Evolutionary conservation across 768 basidiomycete species (phyloP).

Genomic region (Hypsizygus marmoreus): DNA sequence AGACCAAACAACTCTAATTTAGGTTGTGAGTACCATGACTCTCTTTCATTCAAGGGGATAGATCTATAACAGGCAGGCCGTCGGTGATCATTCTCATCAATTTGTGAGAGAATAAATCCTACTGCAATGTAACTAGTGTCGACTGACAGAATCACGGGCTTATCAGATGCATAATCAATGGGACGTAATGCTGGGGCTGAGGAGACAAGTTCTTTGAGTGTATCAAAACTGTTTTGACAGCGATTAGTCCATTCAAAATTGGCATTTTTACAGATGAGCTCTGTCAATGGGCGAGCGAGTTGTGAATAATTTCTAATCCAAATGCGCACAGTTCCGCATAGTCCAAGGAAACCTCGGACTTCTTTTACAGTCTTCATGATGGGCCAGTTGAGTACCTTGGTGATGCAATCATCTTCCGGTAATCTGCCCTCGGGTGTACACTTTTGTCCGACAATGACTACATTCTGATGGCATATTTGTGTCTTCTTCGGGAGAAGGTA

Average conservation of each 20-base stretch:
- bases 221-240: constrained; percentile 8
- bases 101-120: constrained; percentile 39
- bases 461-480: too few species aligned
- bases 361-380: background rate
- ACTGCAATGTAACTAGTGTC: constrained; percentile 37
- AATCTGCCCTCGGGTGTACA: too few species aligned
- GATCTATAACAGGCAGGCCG: constrained; percentile 37
- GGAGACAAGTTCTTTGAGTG: background rate
- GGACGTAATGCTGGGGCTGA: constrained; percentile 17
- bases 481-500: too few species aligned
- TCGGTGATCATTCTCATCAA: constrained; percentile 17
- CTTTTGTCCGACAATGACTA: too few species aligned
- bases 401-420: too few species aligned
- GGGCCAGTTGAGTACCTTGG: constrained; percentile 1
- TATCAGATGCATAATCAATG: constrained; percentile 21
- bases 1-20: constrained; percentile 43
- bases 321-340: background rate
- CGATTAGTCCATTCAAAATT: constrained; percentile 19
- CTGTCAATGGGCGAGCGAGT: too few species aligned
- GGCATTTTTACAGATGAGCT: constrained; percentile 23
- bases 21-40: constrained; percentile 36
- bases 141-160: constrained; percentile 34
- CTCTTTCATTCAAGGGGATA: constrained; percentile 35
- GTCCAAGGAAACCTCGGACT: too few species aligned
- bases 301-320: too few species aligned